phyloP scores from a whole-genome alignment of 108 stramenopile genomes.

The Fragilariopsis cylindrus region DNA sequence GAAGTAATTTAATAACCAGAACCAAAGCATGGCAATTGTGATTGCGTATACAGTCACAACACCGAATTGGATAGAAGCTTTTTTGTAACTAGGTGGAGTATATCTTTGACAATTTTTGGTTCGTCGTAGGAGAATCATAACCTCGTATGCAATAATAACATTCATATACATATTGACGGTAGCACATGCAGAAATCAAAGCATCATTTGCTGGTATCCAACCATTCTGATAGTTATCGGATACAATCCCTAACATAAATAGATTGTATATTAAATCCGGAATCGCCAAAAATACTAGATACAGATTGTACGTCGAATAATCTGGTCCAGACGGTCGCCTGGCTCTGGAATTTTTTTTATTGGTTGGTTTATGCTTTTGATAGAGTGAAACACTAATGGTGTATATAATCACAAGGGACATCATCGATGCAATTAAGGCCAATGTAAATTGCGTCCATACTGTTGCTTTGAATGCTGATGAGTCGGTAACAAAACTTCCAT shows the following conservation, averaged over 20 bases:
- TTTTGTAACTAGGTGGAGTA: neutral
- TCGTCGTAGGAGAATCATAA: conserved; percentile 5
- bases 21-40: neutral
- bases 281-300: conserved; percentile 11
- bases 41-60: neutral
- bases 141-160: conserved; percentile 1
- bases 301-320: conserved; percentile 8
- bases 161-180: conserved; percentile 1
- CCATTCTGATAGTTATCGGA: neutral
- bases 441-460: conserved; percentile 1
- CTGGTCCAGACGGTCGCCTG: neutral
- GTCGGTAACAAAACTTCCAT: neutral
- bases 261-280: conserved; percentile 9
- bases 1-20: neutral
- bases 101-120: neutral
- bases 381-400: neutral
- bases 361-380: neutral
- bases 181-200: neutral
- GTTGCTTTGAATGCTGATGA: neutral
- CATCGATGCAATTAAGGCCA: conserved; percentile 1
- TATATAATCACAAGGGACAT: neutral
- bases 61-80: neutral
- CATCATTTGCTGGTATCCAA: neutral
- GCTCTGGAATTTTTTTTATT: neutral
- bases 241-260: conserved; percentile 7